Base-by-base conservation (phyloP, 345 rosid species). In the Raphanus raphanistrum region DNA sequence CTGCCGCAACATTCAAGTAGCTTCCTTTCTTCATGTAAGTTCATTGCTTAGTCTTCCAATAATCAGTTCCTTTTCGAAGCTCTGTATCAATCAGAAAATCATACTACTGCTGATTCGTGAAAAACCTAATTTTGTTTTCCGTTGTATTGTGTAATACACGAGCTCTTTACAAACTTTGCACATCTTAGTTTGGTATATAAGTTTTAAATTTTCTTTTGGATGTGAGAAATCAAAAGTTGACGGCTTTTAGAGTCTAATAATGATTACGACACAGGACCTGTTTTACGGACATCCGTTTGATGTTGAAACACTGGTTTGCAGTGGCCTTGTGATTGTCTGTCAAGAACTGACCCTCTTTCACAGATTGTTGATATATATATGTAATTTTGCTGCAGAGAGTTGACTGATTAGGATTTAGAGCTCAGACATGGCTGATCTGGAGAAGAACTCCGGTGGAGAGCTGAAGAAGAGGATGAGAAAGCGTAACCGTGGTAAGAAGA, bases 391-490 rank as follows among this genome's bases (percentile, higher is more conserved):
- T 66, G 73, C 69, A 77, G 81, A 71, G 66, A 8, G 58, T 71
- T 41, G 61, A n/a, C 55, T 77, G 41, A 45, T 70, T 77, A 70
- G 63, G 45, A 41, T n/a, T 8, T 4, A 59, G 35, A 33, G 48
- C 0, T 10, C 50, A 58, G 54, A 66, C 79, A 84, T 84, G 87
- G 83, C 63, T 67, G 81, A 73, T 50, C 9, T 66, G 25, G 87
- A 76, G 62, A 74, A 70, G 3, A 71, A 59, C 2, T 32, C 83
- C 15, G 41, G 59, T 3, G 86, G 80, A 11, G 85, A 77, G 36
- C 68, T 58, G 58, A 84, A 80, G 83, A 82, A 84, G 81, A 83
- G 85, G 65, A 73, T 70, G 35, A 75, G 88, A 38, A 85, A 85
- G 62, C 79, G 86, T 55, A 81, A 35, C 61, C 79, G 83, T 79